These are phyloP conservation scores for Candida pini DNA, from an alignment of 805 yeast species.

Conservation along the genomic window DNA sequence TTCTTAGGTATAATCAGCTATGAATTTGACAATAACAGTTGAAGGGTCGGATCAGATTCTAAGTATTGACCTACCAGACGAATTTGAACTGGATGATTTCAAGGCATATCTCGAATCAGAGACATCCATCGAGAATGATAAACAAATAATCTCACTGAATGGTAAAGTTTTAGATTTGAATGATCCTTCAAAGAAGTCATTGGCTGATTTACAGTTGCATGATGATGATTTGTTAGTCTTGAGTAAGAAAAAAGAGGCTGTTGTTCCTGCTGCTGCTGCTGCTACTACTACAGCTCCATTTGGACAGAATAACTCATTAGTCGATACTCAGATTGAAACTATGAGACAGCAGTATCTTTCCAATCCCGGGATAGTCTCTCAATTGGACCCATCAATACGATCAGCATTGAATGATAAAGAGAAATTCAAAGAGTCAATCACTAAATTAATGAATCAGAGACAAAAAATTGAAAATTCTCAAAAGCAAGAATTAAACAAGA, in stretches of 20 bases:
- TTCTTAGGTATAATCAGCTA: too few relatives aligned
- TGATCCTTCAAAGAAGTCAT: conserved; percentile 25
- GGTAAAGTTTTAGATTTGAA: conserved; percentile 32
- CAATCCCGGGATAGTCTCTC: conserved; percentile 29
- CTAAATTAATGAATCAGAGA: conserved; percentile 28
- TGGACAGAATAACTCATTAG: conserved; percentile 6
- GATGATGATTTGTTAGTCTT: conserved; percentile 57
- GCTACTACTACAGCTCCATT: conserved; percentile 7
- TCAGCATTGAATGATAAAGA: conserved; percentile 15
- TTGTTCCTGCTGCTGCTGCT: conserved; percentile 17
- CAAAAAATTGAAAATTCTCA: conserved; percentile 7
- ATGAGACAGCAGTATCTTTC: conserved; percentile 43
- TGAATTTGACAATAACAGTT: conserved; percentile 50
- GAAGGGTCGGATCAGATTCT: conserved; percentile 44
- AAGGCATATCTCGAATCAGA: conserved; percentile 71
- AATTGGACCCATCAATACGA: conserved; percentile 23
- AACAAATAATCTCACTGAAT: conserved; percentile 46
- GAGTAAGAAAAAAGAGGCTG: conserved; percentile 19
- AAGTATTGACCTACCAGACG: conserved; percentile 58
- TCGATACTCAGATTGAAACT: conserved; percentile 36
- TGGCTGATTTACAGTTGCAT: conserved; percentile 43
- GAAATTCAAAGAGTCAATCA: conserved; percentile 28
- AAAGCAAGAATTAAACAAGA: conserved; percentile 38
- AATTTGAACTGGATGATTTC: conserved; percentile 61
- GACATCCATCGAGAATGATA: conserved; percentile 41